A percentile compares a stretch with the other conserved stretches of the same genome.
Evolutionary conservation across 768 basidiomycete species (phyloP).

Genomic region (Cubamyces sp.): DNA sequence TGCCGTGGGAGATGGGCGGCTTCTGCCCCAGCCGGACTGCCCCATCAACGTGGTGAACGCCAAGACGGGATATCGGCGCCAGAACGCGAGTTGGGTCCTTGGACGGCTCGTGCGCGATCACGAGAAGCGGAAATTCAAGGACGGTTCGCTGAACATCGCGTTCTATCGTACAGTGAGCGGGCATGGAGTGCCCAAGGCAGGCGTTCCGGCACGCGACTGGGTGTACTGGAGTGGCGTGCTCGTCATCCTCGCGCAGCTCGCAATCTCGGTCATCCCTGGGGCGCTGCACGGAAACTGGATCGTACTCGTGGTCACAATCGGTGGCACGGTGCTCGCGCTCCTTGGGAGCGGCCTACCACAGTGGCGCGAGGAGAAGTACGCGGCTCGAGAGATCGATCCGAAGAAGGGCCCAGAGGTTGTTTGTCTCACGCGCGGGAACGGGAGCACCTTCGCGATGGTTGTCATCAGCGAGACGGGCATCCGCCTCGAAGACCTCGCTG

Average conservation of each 20-base stretch:
- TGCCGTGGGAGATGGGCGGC: constrained; percentile 32
- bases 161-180: constrained; percentile 27
- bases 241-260: constrained; percentile 36
- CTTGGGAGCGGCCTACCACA: constrained; percentile 34
- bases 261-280: constrained; percentile 36
- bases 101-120: constrained; percentile 37
- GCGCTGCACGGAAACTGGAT: constrained; percentile 34
- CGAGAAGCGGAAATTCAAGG: constrained; percentile 22
- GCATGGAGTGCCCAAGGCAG: constrained; percentile 11
- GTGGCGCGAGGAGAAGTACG: constrained; percentile 39
- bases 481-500: constrained; percentile 37
- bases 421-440: constrained; percentile 38
- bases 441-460: constrained; percentile 35
- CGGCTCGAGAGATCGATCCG: constrained; percentile 23
- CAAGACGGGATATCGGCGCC: constrained; percentile 32
- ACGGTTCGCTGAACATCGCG: constrained; percentile 27
- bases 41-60: constrained; percentile 30
- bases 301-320: constrained; percentile 35
- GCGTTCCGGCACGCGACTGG: constrained; percentile 35
- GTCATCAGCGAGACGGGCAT: constrained; percentile 35
- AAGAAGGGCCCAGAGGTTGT: constrained; percentile 29
- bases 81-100: constrained; percentile 36
- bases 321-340: constrained; percentile 35
- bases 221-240: constrained; percentile 33
- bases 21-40: constrained; percentile 35